These are phyloP conservation scores for Naganishia kalamii DNA, from an alignment of 768 basidiomycete genomes.

Conservation along the genomic window DNA sequence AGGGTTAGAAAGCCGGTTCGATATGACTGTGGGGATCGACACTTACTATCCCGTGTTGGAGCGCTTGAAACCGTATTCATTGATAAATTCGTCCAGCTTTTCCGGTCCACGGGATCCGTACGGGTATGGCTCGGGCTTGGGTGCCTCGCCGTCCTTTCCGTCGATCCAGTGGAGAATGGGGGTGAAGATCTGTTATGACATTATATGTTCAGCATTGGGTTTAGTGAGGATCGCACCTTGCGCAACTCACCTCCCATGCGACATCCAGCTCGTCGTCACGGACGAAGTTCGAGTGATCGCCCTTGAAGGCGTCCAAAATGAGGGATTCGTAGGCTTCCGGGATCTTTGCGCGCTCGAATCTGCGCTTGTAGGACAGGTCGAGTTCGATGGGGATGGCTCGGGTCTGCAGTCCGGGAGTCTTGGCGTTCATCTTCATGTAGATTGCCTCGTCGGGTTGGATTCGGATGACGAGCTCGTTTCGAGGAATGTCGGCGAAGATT, in stretches of 20 bases:
- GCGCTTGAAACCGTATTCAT: slow-evolving; percentile 70
- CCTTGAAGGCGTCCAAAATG: slow-evolving; percentile 88
- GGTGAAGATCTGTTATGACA: slow-evolving; percentile 42
- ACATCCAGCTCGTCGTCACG: slow-evolving; percentile 93
- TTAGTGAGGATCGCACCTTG: not conserved
- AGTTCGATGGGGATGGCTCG: slow-evolving; percentile 91
- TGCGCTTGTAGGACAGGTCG: slow-evolving; percentile 95
- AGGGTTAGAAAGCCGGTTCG: not conserved
- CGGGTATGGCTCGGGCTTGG: slow-evolving; percentile 69
- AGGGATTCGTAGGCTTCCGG: slow-evolving; percentile 93
- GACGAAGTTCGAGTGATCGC: slow-evolving; percentile 99
- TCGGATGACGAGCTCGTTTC: slow-evolving; percentile 95
- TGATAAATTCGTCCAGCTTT: slow-evolving; percentile 68
- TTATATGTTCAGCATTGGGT: not conserved
- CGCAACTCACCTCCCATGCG: slow-evolving; percentile 79
- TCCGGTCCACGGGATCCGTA: slow-evolving; percentile 96
- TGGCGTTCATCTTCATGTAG: slow-evolving; percentile 93
- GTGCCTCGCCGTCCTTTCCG: slow-evolving; percentile 58
- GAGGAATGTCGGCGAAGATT: slow-evolving; percentile 90
- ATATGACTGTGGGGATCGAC: not conserved
- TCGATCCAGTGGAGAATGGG: slow-evolving; percentile 91
- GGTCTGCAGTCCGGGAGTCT: slow-evolving; percentile 83
- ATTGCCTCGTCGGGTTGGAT: slow-evolving; percentile 95
- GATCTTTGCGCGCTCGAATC: slow-evolving; percentile 83
- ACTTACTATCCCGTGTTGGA: slow-evolving; percentile 67